phyloP scores from a whole-genome alignment of 768 basidiomycete species.

The Phanerochaete sordida region DNA sequence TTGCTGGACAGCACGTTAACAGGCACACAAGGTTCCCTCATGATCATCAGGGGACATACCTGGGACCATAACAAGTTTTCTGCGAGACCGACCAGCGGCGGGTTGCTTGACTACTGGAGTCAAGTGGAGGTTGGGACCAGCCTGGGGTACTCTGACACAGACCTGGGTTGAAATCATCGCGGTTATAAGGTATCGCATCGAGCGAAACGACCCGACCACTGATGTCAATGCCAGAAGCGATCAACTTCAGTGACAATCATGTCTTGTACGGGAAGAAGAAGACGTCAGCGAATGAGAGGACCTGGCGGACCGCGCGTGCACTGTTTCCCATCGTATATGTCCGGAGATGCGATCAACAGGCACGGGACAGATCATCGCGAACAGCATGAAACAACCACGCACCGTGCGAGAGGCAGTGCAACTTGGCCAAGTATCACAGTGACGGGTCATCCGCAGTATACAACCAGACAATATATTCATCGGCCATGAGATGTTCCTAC shows the following conservation, averaged over 20 bases:
- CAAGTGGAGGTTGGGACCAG: background rate
- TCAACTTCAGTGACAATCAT: too few relatives aligned
- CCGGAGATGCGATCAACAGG: too few relatives aligned
- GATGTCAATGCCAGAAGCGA: too few relatives aligned
- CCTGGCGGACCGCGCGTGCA: too few relatives aligned
- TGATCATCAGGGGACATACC: background rate
- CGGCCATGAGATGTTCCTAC: slow-evolving; percentile 42
- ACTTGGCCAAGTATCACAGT: background rate
- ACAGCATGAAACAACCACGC: background rate
- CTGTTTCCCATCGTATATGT: too few relatives aligned
- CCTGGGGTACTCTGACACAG: background rate
- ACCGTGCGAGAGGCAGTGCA: background rate
- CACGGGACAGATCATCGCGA: background rate
- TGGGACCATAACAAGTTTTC: background rate
- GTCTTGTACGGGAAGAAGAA: too few relatives aligned
- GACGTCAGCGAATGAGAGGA: too few relatives aligned
- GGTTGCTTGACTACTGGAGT: background rate
- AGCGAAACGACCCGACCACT: too few relatives aligned
- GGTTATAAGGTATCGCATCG: background rate
- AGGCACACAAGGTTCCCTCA: background rate
- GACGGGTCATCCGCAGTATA: background rate
- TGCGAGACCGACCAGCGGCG: background rate
- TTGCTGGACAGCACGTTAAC: background rate
- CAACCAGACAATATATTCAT: slow-evolving; percentile 13
- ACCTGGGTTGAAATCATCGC: background rate